Base-by-base conservation (phyloP, 2,329 filamentous ascomycete genomes). In the Botrytis medusae region DNA sequence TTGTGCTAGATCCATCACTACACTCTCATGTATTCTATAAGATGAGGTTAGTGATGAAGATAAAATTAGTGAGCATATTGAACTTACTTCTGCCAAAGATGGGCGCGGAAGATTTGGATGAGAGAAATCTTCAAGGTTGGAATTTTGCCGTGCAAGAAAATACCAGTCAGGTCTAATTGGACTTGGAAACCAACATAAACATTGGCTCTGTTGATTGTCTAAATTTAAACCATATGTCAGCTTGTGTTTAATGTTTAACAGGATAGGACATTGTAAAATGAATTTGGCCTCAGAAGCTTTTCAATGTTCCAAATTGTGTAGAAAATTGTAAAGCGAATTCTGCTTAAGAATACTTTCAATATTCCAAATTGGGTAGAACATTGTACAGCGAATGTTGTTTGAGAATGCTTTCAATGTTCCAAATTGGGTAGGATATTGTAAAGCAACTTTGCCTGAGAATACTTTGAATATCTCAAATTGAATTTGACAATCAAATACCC, bases 151-250 rank as follows among this genome's bases (percentile, higher is more conserved):
- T 99, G 97, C 81, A 99, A 87, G 90, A 99, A 99, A 75, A 99
- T 99, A 82, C 96, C 96, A 1, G 97, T 99, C 73, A 99, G 85
- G 87, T 99, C 96, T 69, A 99, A 88, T 80, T 99, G 96, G 44
- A 99, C 96, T 81, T 98, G 95, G 91, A 99, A 99, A 91, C 96
- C 96, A 76, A 99, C 95, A 78, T 98, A 98, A 29, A 99, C 96
- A 80, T 98, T 98, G 78, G 95, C 95, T 81, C 95, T 88, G 84
- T 97, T 97, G 82, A 97, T 97, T 0, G 93, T 97, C 0, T 92
- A 91, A 29, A 0, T 61, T 68, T 18, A 22, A 48, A 51, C 29
- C 12, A 32, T 42, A 40, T 18, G 22, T 71, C 20, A 69, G 65
- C 34, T 57, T 69, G n/a, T 29, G 37, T 69, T n/a, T 37, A 69